Conservation (phyloP, 2,329 filamentous ascomycete genomes). For the Tolypocladium album region DNA sequence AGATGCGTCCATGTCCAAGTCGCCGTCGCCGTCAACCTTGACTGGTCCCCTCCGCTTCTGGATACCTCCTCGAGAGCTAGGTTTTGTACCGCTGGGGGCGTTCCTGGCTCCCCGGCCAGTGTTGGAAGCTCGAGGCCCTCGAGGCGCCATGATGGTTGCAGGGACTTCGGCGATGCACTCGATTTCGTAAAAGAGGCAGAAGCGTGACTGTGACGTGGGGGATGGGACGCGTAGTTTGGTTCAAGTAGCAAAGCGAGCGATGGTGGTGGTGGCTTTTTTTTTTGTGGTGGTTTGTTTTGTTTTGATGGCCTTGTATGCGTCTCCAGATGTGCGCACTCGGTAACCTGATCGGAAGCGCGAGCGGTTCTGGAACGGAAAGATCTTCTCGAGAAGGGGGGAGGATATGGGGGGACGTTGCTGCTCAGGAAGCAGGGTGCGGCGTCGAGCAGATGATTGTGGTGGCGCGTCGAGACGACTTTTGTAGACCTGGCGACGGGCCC, state of each 20-base stretch:
- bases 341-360: background rate
- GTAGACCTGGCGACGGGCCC: background rate
- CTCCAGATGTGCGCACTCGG: background rate
- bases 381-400: background rate
- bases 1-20: conserved; percentile 45
- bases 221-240: background rate
- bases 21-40: conserved; percentile 43
- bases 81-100: conserved; percentile 15
- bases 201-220: background rate
- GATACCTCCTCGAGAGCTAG: conserved; percentile 35
- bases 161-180: background rate
- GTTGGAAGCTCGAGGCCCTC: conserved; percentile 16
- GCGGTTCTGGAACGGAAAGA: background rate
- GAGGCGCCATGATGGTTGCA: conserved; percentile 19
- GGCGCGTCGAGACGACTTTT: background rate
- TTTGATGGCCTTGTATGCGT: background rate
- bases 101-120: conserved; percentile 20
- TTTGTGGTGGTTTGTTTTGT: background rate
- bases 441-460: background rate
- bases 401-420: background rate
- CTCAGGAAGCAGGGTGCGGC: background rate
- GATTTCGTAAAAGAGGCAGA: background rate
- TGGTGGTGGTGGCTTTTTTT: background rate
- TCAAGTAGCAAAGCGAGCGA: background rate
- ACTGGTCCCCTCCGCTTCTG: conserved; percentile 32